phyloP scores from a whole-genome alignment of 2,329 filamentous ascomycete species.

The Alternaria dauci region DNA sequence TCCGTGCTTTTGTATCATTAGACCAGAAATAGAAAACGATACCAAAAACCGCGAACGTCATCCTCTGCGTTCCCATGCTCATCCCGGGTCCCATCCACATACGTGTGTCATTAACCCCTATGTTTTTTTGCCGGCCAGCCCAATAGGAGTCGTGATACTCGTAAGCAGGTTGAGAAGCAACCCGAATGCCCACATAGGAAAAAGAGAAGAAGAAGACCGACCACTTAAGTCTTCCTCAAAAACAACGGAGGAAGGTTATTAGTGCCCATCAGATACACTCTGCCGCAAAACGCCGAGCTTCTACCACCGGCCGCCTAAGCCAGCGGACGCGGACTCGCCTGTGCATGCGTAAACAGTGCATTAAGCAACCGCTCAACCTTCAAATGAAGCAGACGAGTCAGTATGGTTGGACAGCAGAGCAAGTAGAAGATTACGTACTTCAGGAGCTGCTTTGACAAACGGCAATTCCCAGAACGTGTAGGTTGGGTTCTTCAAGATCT shows the following conservation, averaged over 20 bases:
- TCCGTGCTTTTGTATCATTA: slow-evolving; percentile 28
- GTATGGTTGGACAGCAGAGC: slow-evolving; percentile 15
- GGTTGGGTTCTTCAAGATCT: slow-evolving; percentile 89
- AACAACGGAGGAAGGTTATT: slow-evolving; percentile 43
- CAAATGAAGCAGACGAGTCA: slow-evolving; percentile 24
- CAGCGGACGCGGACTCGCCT: slow-evolving; percentile 56
- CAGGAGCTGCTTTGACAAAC: slow-evolving; percentile 88
- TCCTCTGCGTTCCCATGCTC: slow-evolving; percentile 7
- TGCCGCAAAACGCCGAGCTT: slow-evolving; percentile 20
- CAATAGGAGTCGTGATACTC: slow-evolving; percentile 29
- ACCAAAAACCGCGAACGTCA: slow-evolving; percentile 14
- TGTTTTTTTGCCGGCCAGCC: slow-evolving; percentile 37
- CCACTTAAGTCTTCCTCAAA: slow-evolving; percentile 40
- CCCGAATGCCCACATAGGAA: slow-evolving; percentile 22
- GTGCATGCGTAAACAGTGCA: slow-evolving; percentile 56
- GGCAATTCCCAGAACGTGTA: slow-evolving; percentile 93
- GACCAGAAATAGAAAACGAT: slow-evolving; percentile 16
- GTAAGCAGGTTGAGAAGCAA: slow-evolving; percentile 22
- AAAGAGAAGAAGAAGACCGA: slow-evolving; percentile 29
- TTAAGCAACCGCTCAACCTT: slow-evolving; percentile 58
- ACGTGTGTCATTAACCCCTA: slow-evolving; percentile 25
- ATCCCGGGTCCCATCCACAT: slow-evolving; percentile 11
- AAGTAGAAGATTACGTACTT: slow-evolving; percentile 59
- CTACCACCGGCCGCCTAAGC: slow-evolving; percentile 29
- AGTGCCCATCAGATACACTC: slow-evolving; percentile 24